Evolutionary conservation across 495 filamentous ascomycete genomes (phyloP).

Genomic region (Podospora sp.): DNA sequence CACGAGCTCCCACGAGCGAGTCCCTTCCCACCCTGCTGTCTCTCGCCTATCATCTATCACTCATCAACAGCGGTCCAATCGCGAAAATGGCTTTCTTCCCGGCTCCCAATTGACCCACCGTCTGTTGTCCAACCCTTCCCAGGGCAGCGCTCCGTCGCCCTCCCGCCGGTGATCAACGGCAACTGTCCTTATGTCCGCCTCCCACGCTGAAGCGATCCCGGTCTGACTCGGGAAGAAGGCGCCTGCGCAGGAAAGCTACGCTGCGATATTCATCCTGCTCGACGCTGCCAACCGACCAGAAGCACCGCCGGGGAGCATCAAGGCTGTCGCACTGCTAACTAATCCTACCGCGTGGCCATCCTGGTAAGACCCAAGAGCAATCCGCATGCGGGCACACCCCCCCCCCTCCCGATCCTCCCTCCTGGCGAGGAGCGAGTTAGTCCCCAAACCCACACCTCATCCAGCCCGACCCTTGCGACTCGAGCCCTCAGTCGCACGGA

Average conservation of each 20-base stretch:
- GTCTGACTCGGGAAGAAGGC: background rate
- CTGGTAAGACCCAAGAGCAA: constrained; percentile 11
- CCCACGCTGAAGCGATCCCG: background rate
- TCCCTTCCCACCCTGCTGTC: background rate
- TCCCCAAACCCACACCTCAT: constrained; percentile 12
- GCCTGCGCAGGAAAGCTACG: background rate
- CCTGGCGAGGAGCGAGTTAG: constrained; percentile 11
- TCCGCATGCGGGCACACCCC: constrained; percentile 11
- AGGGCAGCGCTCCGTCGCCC: background rate
- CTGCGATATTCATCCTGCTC: background rate
- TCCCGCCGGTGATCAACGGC: background rate
- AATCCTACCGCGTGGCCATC: constrained; percentile 3
- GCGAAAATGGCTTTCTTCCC: constrained; percentile 25
- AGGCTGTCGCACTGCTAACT: background rate
- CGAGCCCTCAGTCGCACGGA: constrained; percentile 23
- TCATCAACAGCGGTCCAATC: constrained; percentile 31
- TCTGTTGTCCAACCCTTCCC: constrained; percentile 7
- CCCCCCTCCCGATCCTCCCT: constrained; percentile 17
- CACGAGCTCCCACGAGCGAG: constrained; percentile 1
- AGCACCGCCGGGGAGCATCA: background rate
- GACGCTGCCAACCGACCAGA: background rate
- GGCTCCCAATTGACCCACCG: constrained; percentile 30
- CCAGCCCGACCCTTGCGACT: constrained; percentile 19
- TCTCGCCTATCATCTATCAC: constrained; percentile 23
- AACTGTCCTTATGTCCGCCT: background rate